Percentiles rank a stretch among this genome's conserved stretches.
Evolutionary conservation across 257 asterid species (phyloP).

Genomic region (Scutellaria minor): DNA sequence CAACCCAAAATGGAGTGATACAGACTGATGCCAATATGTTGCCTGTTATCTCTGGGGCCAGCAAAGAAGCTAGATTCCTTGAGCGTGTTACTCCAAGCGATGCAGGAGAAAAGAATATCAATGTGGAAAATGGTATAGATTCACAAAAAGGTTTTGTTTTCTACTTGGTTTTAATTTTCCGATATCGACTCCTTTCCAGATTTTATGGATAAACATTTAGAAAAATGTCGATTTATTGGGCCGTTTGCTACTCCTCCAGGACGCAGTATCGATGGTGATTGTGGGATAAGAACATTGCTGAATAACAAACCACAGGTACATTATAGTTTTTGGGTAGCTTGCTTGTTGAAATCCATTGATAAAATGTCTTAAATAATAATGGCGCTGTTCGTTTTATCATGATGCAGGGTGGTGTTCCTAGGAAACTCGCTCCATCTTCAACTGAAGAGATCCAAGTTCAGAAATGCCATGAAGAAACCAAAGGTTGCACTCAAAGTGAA

Average conservation of each 20-base stretch:
- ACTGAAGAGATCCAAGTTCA: constrained; percentile 44
- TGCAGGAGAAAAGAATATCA: constrained; percentile 37
- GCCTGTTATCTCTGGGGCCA: constrained; percentile 41
- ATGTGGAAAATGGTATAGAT: constrained; percentile 37
- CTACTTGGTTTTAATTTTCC: constrained; percentile 13
- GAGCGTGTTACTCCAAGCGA: constrained; percentile 46
- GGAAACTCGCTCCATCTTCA: constrained; percentile 45
- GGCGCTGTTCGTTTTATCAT: neutral
- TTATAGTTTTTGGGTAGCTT: neutral
- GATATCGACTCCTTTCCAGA: constrained; percentile 5
- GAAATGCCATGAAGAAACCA: constrained; percentile 46
- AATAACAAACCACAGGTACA: constrained; percentile 58
- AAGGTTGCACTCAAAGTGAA: constrained; percentile 47
- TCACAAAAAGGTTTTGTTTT: neutral
- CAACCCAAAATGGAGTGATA: constrained; percentile 43
- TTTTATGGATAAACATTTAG: constrained; percentile 26
- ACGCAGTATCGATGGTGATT: constrained; percentile 37
- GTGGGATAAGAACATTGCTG: constrained; percentile 38
- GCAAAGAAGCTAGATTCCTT: constrained; percentile 47
- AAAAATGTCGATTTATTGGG: constrained; percentile 35
- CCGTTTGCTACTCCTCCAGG: constrained; percentile 43
- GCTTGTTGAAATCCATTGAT: neutral
- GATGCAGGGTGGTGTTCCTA: constrained; percentile 52
- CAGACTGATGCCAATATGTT: constrained; percentile 42
- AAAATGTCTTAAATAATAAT: neutral